Base-by-base conservation (phyloP, 2,329 filamentous ascomycete genomes). In the Botrytis cinerea region DNA sequence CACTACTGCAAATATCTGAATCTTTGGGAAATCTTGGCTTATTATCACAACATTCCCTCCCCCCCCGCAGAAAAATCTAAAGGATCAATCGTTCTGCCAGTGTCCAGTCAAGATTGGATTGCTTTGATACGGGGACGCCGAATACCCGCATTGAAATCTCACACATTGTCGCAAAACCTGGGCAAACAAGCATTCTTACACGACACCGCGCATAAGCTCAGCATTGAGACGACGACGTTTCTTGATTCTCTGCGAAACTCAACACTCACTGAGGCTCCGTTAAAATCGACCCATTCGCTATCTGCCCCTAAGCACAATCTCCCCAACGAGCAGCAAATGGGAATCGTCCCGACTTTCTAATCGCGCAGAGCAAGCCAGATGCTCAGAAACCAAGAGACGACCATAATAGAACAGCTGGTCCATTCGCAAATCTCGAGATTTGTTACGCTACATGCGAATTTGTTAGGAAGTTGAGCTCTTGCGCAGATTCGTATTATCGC, bases 301-400 rank as follows among this genome's bases (percentile, higher is more conserved):
- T 68, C 70, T 20, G 16, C 51, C 45, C 62, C 45, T 62, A 25
- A 46, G 32, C 38, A 40, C 46, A 57, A 54, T n/a, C 10, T 69
- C 48, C 35, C 14, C 20, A 62, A 54, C 54, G 70, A 73, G 70
- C 75, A 73, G 71, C 75, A 74, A 72, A 79, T 79, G 76, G 74
- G 74, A 73, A 75, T 73, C 63, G 51, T 66, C 28, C 48, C 70
- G 62, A 60, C 38, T 9, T 22, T 59, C 61, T 69, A 40, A 72
- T 46, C 66, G 62, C 71, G 32, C 71, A 40, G 51, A 68, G 28
- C 48, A 60, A n/a, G 38, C 71, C 38, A 35, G 22, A 40, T 43
- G 32, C 48, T 46, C 51, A 20, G 20, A 18, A 69, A 59, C 32
- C 18, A 51, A 72, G 40, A n/a, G 28, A 28, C 38, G 51, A 60